phyloP scores from a whole-genome alignment of 163 green algal genomes.

The Scenedesmus sp. region DNA sequence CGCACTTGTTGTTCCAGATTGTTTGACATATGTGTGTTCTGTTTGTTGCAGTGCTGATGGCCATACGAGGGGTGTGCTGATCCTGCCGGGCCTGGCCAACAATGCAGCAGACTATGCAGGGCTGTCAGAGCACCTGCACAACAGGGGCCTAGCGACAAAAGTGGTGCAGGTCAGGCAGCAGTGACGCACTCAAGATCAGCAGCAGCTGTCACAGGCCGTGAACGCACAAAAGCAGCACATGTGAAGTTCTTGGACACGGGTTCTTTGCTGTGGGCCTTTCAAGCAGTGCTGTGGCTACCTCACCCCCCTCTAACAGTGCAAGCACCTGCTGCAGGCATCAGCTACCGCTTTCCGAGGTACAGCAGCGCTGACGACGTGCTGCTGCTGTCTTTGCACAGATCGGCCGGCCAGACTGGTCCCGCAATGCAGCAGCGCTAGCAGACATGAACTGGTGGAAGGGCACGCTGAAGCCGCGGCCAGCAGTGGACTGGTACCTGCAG shows the following conservation, averaged over 20 bases:
- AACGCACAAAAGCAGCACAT: no score
- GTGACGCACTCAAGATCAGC: neutral
- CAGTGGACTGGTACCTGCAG: conserved; percentile 95
- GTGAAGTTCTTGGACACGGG: no score
- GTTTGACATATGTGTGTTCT: neutral
- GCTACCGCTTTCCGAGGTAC: neutral
- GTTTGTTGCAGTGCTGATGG: neutral
- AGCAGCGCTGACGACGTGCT: neutral
- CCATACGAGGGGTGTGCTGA: conserved; percentile 70
- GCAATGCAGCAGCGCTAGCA: conserved; percentile 89
- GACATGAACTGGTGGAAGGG: conserved; percentile 93
- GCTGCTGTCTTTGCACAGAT: neutral
- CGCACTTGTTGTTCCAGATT: neutral
- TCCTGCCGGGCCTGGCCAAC: conserved; percentile 95
- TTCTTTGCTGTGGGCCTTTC: no score
- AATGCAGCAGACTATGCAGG: conserved; percentile 78
- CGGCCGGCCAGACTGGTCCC: conserved; percentile 64
- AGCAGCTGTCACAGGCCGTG: neutral
- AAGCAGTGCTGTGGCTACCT: no score
- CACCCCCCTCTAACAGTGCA: no score
- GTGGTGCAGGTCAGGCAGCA: conserved; percentile 66
- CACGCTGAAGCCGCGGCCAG: conserved; percentile 89
- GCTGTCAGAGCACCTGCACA: conserved; percentile 60
- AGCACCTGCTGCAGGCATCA: no score
- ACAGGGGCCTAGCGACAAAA: conserved; percentile 52